Evolutionary conservation across 2,329 filamentous ascomycete species (phyloP), one percentile per base, ranked within the genome.

Genomic region (Fonsecaea nubica): DNA sequence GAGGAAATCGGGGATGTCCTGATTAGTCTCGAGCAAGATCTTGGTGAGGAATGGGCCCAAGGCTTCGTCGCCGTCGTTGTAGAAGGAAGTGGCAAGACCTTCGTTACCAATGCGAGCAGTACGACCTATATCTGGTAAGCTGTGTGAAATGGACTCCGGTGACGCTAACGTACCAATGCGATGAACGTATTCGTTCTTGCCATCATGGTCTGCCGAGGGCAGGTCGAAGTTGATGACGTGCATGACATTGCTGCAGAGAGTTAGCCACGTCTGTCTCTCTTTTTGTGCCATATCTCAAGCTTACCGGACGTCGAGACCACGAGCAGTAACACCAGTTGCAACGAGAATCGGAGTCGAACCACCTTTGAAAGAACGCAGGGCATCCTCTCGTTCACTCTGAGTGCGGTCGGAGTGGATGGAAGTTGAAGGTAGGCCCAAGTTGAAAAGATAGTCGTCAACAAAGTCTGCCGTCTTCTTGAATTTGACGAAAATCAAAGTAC

Each of bases 191-290:
- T 98, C 95, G 57, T 92, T 89, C 63, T 97, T 96, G 1, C 93
- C 94, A n/a, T 92, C 93, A 72, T 94, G 85, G 0, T 87, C 82
- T 52, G 83, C 80, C 4, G 84, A 88, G 0, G 94, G 94, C 1
- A 98, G 82, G 68, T 98, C 93, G 73, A 89, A 98, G 80, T 99
- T 98, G 84, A 99, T 90, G 67, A 99, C 91, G 70, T 97, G 92
- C 82, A 89, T 88, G 5, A 98, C 90, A 71, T 95, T 92, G 65
- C 87, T 87, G 40, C 97, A 90, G 72, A 98, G 93, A 15, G 48
- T 65, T 25, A 68, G 55, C 32, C 13, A 30, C 15, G 15, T 5
- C 15, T 9, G n/a, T 13, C 18, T 53, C 18, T 36, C 18, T 2
- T 45, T 33, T 12, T n/a, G 32, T 33, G 6, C 42, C 52, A 10